phyloP scores from a whole-genome alignment of 2,329 filamentous ascomycete genomes.

The Neofusicoccum laricinum region DNA sequence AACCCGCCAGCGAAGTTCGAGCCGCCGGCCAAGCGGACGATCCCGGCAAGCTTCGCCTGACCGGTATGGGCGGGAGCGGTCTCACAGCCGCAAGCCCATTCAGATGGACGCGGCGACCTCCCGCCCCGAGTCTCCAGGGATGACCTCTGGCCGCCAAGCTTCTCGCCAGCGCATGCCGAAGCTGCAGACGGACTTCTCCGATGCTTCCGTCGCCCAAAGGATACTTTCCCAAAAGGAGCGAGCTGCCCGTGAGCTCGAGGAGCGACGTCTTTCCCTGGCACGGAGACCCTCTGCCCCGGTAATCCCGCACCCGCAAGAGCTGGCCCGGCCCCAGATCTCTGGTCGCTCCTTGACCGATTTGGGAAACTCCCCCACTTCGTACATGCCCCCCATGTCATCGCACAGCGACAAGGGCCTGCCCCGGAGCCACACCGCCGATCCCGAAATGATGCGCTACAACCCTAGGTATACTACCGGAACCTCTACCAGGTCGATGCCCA shows the following conservation, averaged over 20 bases:
- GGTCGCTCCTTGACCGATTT: conserved; percentile 37
- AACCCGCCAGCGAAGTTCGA: conserved; percentile 51
- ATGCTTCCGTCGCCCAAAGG: conserved; percentile 19
- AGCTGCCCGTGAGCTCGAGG: conserved; percentile 78
- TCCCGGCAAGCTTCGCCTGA: conserved; percentile 48
- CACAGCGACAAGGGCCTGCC: conserved; percentile 38
- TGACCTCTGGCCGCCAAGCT: conserved; percentile 7
- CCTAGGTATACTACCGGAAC: conserved; percentile 31
- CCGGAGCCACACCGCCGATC: conserved; percentile 66
- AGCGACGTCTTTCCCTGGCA: conserved; percentile 79
- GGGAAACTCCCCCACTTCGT: conserved; percentile 44
- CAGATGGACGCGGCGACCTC: conserved; percentile 21
- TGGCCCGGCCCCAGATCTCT: conserved; percentile 31
- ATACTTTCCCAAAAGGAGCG: conserved; percentile 42
- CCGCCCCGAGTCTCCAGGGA: conserved; percentile 34
- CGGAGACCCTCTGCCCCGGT: conserved; percentile 74
- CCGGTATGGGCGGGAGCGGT: conserved; percentile 34
- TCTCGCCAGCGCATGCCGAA: conserved; percentile 20
- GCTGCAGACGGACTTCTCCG: conserved; percentile 20
- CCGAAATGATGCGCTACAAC: conserved; percentile 43
- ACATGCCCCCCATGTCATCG: conserved; percentile 32
- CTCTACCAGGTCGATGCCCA: conserved; percentile 52
- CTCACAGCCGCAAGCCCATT: conserved; percentile 32
- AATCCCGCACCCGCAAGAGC: conserved; percentile 70
- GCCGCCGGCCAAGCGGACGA: conserved; percentile 46